A percentile compares a stretch with the other conserved stretches of the same genome.
Evolutionary conservation across 2,329 filamentous ascomycete species (phyloP).

Genomic region (Claviceps africana): DNA sequence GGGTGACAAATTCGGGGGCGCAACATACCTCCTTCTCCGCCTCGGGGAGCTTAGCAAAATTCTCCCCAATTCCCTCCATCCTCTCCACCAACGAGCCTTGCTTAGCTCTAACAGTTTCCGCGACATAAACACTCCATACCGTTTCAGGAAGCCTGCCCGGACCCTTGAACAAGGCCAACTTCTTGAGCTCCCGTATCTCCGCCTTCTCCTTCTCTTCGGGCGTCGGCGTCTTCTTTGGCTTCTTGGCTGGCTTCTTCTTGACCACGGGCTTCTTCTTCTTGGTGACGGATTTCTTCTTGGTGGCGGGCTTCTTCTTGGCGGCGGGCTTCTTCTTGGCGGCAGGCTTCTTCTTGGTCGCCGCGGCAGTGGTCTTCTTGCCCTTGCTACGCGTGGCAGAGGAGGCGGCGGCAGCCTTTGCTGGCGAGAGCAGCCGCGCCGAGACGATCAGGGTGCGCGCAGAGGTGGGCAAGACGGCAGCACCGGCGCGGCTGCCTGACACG

Average conservation of each 20-base stretch:
- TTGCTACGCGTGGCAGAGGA: conserved; percentile 7
- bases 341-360: conserved; percentile 7
- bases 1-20: neutral
- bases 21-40: conserved; percentile 30
- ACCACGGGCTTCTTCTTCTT: conserved; percentile 8
- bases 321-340: conserved; percentile 25
- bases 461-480: conserved; percentile 6
- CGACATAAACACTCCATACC: conserved; percentile 26
- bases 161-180: conserved; percentile 26
- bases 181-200: conserved; percentile 23
- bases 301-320: conserved; percentile 12
- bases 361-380: conserved; percentile 9
- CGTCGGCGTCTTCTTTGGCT: conserved; percentile 21
- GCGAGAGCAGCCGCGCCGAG: conserved; percentile 15
- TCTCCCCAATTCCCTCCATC: conserved; percentile 15
- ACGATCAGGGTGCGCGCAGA: conserved; percentile 12
- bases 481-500: neutral
- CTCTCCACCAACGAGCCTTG: conserved; percentile 6
- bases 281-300: conserved; percentile 15
- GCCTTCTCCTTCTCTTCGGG: conserved; percentile 29
- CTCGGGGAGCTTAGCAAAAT: conserved; percentile 26
- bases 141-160: conserved; percentile 19
- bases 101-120: conserved; percentile 15
- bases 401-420: conserved; percentile 6
- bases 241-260: conserved; percentile 20